These are phyloP conservation scores for Ogataea degrootiae DNA, from an alignment of 805 yeast genomes.

Conservation along the genomic window DNA sequence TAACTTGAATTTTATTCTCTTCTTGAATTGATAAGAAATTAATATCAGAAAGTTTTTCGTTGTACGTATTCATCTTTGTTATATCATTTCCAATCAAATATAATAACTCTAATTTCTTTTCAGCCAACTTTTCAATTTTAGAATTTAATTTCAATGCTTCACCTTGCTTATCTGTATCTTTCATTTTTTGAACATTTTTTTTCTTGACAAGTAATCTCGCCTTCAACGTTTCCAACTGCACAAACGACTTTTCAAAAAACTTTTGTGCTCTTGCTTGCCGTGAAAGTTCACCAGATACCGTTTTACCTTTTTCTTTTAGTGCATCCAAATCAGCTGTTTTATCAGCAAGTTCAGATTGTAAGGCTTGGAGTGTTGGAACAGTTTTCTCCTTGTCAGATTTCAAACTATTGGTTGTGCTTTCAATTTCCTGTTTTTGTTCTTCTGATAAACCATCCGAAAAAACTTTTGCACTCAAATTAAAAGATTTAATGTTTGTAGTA, in stretches of 20 bases:
- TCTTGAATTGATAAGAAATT: constrained; percentile 31
- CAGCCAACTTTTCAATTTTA: background rate
- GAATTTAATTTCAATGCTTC: constrained; percentile 4
- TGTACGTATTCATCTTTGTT: constrained; percentile 24
- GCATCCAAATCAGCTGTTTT: background rate
- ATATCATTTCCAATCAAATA: constrained; percentile 7
- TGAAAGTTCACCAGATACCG: background rate
- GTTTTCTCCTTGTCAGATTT: constrained; percentile 10
- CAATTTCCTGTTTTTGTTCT: constrained; percentile 20
- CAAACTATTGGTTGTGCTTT: constrained; percentile 10
- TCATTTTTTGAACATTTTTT: constrained; percentile 11
- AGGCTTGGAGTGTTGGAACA: background rate
- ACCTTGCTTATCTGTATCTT: constrained; percentile 6
- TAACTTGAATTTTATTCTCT: constrained; percentile 28
- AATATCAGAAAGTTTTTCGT: constrained; percentile 20
- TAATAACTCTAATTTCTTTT: constrained; percentile 9
- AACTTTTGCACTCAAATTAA: constrained; percentile 25
- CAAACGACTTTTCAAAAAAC: background rate
- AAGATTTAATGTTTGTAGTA: constrained; percentile 36
- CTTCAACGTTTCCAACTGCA: background rate
- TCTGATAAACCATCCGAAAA: constrained; percentile 29
- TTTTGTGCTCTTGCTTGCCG: background rate
- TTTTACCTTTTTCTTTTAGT: background rate
- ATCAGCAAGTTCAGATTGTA: background rate
- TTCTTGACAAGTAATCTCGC: background rate